Conservation (phyloP, 441 rosid genomes). For the Erodium texanum region DNA sequence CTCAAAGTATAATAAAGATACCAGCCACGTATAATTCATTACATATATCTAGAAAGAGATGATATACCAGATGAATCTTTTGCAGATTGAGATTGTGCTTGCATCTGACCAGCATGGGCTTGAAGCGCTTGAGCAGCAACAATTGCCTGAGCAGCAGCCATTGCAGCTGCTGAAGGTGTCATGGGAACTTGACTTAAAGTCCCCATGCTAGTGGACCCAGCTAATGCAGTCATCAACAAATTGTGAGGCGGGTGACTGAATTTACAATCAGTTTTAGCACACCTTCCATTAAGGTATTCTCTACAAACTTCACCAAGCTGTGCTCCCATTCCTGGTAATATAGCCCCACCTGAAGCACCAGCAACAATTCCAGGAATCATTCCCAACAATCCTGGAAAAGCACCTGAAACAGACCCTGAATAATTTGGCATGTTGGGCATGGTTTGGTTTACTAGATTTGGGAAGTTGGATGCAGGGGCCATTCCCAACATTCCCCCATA, state of each 20-base stretch:
- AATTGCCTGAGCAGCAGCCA: slow-evolving; percentile 99
- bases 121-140: slow-evolving; percentile 99
- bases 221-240: slow-evolving; percentile 83
- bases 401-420: slow-evolving; percentile 85
- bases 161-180: slow-evolving; percentile 99
- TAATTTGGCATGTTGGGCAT: slow-evolving; percentile 99
- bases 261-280: slow-evolving; percentile 76
- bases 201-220: slow-evolving; percentile 85
- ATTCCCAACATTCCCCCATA: slow-evolving; percentile 66
- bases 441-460: slow-evolving; percentile 78
- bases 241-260: slow-evolving; percentile 89
- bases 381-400: slow-evolving; percentile 82
- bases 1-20: neutral
- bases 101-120: slow-evolving; percentile 97
- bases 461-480: slow-evolving; percentile 64
- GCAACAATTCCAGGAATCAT: slow-evolving; percentile 87
- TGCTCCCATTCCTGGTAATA: slow-evolving; percentile 94
- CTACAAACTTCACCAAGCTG: slow-evolving; percentile 93
- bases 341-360: slow-evolving; percentile 92
- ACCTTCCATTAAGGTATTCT: slow-evolving; percentile 84
- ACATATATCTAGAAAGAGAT: slow-evolving; percentile 7
- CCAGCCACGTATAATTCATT: neutral
- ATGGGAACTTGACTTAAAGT: slow-evolving; percentile 86
- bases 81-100: slow-evolving; percentile 69
- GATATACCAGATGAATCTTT: slow-evolving; percentile 63